phyloP scores from a whole-genome alignment of 1,139 yeast genomes.

The Saccharomyces uvarum region DNA sequence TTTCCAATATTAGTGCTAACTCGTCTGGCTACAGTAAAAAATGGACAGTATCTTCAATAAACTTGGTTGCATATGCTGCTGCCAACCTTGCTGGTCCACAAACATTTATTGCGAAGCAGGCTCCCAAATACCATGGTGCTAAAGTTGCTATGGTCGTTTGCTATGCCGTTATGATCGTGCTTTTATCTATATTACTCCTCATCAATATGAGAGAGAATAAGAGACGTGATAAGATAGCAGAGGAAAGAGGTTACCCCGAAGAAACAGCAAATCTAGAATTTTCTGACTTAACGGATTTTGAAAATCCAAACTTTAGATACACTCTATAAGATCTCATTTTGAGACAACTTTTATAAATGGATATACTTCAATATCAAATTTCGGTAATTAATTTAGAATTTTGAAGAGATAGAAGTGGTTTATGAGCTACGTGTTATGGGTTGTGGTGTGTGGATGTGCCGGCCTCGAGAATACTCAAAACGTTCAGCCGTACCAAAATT shows the following conservation, averaged over 20 bases:
- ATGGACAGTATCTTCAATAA: constrained; percentile 27
- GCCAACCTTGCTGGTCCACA: constrained; percentile 63
- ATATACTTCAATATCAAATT: too few species aligned
- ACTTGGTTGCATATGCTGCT: constrained; percentile 31
- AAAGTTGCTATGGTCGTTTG: constrained; percentile 37
- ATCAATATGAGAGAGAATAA: constrained; percentile 22
- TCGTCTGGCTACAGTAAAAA: constrained; percentile 33
- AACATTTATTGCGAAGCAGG: constrained; percentile 46
- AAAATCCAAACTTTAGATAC: constrained; percentile 44
- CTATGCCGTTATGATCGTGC: constrained; percentile 20
- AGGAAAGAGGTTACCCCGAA: constrained; percentile 17
- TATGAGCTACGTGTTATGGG: too few species aligned
- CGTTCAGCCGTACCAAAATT: too few species aligned
- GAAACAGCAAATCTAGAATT: constrained; percentile 38
- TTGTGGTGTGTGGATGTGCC: too few species aligned
- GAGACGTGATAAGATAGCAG: constrained; percentile 22
- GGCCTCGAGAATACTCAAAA: too few species aligned
- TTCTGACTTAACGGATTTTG: constrained; percentile 44
- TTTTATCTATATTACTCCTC: constrained; percentile 22
- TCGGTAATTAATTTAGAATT: too few species aligned
- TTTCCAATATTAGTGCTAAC: constrained; percentile 30
- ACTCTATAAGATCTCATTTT: constrained; percentile 12
- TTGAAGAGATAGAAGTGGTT: too few species aligned
- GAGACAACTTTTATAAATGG: not conserved
- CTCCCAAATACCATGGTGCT: constrained; percentile 44